phyloP scores from a whole-genome alignment of 306 rosid genomes.

The Lathyrus aphaca region DNA sequence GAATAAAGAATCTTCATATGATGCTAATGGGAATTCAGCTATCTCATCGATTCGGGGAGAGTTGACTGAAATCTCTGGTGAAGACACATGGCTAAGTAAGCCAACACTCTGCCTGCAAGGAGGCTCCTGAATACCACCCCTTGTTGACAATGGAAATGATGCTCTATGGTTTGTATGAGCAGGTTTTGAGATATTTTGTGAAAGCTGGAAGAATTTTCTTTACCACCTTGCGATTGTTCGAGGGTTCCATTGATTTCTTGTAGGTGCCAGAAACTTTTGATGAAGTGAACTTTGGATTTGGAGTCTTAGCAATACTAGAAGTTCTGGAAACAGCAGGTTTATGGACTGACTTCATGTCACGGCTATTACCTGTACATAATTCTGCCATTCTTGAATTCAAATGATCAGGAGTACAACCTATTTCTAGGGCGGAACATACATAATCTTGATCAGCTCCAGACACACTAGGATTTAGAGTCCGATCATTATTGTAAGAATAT shows the following conservation, averaged over 20 bases:
- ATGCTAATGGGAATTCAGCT: conserved; percentile 89
- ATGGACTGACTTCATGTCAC: conserved; percentile 47
- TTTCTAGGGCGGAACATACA: conserved; percentile 68
- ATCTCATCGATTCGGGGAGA: conserved; percentile 95
- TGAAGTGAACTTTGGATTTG: conserved; percentile 50
- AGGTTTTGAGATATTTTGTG: conserved; percentile 48
- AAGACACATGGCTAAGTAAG: conserved; percentile 57
- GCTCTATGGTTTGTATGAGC: conserved; percentile 65
- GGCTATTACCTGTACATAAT: conserved; percentile 47
- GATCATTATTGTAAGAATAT: conserved; percentile 64
- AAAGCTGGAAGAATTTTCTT: conserved; percentile 54
- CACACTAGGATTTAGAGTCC: conserved; percentile 78
- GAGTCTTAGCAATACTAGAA: conserved; percentile 49
- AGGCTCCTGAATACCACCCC: conserved; percentile 50
- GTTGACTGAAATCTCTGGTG: conserved; percentile 90
- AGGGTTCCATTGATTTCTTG: conserved; percentile 56
- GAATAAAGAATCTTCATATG: conserved; percentile 63
- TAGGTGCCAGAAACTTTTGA: conserved; percentile 55
- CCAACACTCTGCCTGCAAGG: conserved; percentile 44
- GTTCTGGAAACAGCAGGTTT: conserved; percentile 59
- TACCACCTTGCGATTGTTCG: conserved; percentile 59
- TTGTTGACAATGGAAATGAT: conserved; percentile 71
- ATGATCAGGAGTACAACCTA: conserved; percentile 60
- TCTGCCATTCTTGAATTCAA: conserved; percentile 56
- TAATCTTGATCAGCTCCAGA: conserved; percentile 84